Evolutionary conservation across 257 asterid genomes (phyloP), one percentile per base, ranked within the genome.

Genomic region (Solanum neorickii): DNA sequence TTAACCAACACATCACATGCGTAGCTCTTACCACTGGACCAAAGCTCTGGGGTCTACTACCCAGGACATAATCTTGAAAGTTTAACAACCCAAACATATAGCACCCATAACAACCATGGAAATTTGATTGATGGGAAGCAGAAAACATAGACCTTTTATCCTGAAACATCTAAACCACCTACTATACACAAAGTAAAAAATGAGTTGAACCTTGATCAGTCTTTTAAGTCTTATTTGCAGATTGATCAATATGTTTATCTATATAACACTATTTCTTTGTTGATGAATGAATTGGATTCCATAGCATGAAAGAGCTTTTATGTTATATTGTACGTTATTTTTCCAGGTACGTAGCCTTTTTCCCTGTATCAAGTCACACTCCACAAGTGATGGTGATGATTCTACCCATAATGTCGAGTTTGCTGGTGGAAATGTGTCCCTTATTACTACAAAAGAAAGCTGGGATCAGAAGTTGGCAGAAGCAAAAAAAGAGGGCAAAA

Each of bases 351-450:
- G 66, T 49, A 31, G 18, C 85, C 69, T 82, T 49, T 82, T 82
- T 21, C 7, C 69, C 42, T 82, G 85, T 49, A 47, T 82, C 68
- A 82, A 72, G 73, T 29, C 82, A 33, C 83, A 12, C 23, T 15
- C 84, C 27, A 87, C 31, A 31, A 86, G 66, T 84, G 95, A 88
- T 70, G 93, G 85, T 20, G 95, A 91, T 84, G 93, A 93, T 56
- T 91, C 95, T 78, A 93, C 91, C 41, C 93, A 90, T 84, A 74
- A 89, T 56, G 92, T 92, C 83, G 95, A 95, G 87, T 83, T 96
- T 70, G 87, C 94, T 20, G 98, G 98, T 90, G 99, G 99, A 87
- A 96, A 96, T 89, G 98, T 96, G 91, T 94, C 92, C 65, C 95
- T 96, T 85, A 73, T 96, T 89, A 92, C 94, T 37, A 92, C 97